Conservation (phyloP, 1,284 basidiomycete species). For the Microbotryum silenes-acaulis region DNA sequence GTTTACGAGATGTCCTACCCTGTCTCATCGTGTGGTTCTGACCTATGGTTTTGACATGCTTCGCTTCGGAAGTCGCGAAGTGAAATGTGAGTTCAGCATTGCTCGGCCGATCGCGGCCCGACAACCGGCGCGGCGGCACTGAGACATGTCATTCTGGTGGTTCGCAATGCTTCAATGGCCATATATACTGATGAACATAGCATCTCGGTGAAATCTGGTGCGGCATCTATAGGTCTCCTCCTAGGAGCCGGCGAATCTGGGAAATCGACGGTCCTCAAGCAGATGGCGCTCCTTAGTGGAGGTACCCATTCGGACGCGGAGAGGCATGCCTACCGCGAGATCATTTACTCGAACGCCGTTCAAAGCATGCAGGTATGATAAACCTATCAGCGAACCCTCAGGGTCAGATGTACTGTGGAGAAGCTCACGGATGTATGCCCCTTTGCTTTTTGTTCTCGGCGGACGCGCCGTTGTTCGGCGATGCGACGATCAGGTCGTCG, state of each 20-base stretch:
- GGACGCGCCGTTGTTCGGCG: constrained; percentile 5
- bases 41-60: no score
- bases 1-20: no score
- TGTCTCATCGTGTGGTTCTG: no score
- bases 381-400: neutral
- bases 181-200: no score
- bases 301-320: constrained; percentile 76
- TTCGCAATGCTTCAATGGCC: no score
- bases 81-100: no score
- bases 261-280: constrained; percentile 76
- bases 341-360: constrained; percentile 79
- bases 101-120: no score
- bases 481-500: neutral
- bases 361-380: constrained; percentile 32
- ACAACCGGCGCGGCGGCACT: no score
- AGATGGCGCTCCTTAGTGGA: constrained; percentile 52
- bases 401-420: neutral
- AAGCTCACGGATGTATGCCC: neutral
- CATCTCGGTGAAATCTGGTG: no score
- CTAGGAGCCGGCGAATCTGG: constrained; percentile 88
- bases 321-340: constrained; percentile 89
- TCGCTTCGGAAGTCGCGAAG: no score
- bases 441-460: neutral
- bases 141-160: no score
- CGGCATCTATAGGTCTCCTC: constrained; percentile 44